Base-by-base conservation (phyloP, 2,329 filamentous ascomycete species). In the Calycina herbarum region DNA sequence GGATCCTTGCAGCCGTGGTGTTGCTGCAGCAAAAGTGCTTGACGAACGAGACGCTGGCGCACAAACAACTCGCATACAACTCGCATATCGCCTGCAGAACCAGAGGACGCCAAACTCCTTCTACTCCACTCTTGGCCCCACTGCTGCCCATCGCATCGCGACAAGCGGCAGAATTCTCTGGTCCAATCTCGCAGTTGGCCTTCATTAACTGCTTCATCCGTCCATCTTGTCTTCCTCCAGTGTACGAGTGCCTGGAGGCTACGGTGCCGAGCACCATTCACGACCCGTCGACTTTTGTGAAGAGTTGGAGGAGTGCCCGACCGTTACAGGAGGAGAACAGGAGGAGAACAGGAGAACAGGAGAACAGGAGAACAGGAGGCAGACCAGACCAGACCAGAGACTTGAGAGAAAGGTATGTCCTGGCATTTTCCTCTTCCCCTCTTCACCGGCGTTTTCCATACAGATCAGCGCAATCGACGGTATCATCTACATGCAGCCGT, bases 161-260 rank as follows among this genome's bases (percentile, higher is more conserved):
- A 58, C 61, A 62, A 58, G 61, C 66, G 68, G 63, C 68, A 65
- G 68, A 65, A 67, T 67, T 68, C 66, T 48, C 59, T 64, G 54
- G 66, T 65, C 61, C 48, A 57, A 64, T 59, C 61, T 64, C 59
- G 51, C 67, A 64, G 65, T 66, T 63, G 66, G 64, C 65, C 56
- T 69, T 67, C 64, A 35, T 58, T 69, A 64, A 66, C 58, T 59
- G 62, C 65, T 48, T 62, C 66, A 54, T 42, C 60, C 38, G 65
- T 65, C 67, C 64, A 65, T 64, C 54, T 17, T 40, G 51, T 59
- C 63, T 60, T 60, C 62, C 61, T 63, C 64, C 64, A 59, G 66
- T 63, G 38, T 38, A 68, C 63, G 66, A 67, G 66, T 68, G 68
- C 64, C 66, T 64, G 64, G 69, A 72, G 61, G 68, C 69, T 63